Evolutionary conservation across 495 filamentous ascomycete genomes (phyloP).

Genomic region (Terfezia boudieri): DNA sequence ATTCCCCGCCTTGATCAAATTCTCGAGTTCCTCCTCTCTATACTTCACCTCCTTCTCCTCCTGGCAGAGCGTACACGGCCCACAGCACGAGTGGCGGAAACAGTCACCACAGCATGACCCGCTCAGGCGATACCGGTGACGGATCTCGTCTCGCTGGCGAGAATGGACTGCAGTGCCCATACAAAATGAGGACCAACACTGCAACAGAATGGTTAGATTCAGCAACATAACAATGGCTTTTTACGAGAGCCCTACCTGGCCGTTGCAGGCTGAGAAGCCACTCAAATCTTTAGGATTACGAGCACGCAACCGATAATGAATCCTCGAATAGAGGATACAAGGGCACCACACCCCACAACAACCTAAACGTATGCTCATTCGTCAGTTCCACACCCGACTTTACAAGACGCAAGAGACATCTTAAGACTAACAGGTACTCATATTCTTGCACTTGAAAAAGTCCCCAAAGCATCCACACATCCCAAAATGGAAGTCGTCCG

Average conservation of each 20-base stretch:
- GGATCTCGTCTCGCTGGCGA: constrained; percentile 9
- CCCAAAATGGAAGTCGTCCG: constrained; percentile 5
- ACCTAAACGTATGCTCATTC: not conserved
- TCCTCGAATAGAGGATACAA: constrained; percentile 8
- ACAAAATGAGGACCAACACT: constrained; percentile 1
- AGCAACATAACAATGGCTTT: not conserved
- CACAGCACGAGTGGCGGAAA: constrained; percentile 1
- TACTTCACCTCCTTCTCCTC: constrained; percentile 10
- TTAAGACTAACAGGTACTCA: constrained; percentile 3
- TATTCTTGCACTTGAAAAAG: not conserved
- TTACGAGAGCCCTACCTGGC: not conserved
- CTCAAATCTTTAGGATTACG: constrained; percentile 1
- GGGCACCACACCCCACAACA: constrained; percentile 5
- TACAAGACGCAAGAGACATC: not conserved
- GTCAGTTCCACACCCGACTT: not conserved
- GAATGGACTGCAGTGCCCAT: not conserved
- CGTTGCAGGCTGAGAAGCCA: constrained; percentile 4
- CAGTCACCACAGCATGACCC: constrained; percentile 3
- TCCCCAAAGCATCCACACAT: constrained; percentile 8
- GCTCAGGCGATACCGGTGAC: constrained; percentile 8
- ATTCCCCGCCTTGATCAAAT: not conserved
- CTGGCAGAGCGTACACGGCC: constrained; percentile 8
- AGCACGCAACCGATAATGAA: constrained; percentile 3
- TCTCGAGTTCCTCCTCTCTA: constrained; percentile 3
- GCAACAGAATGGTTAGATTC: not conserved